Evolutionary conservation across 1,284 basidiomycete genomes (phyloP).

Genomic region (Ganoderma resinaceum): DNA sequence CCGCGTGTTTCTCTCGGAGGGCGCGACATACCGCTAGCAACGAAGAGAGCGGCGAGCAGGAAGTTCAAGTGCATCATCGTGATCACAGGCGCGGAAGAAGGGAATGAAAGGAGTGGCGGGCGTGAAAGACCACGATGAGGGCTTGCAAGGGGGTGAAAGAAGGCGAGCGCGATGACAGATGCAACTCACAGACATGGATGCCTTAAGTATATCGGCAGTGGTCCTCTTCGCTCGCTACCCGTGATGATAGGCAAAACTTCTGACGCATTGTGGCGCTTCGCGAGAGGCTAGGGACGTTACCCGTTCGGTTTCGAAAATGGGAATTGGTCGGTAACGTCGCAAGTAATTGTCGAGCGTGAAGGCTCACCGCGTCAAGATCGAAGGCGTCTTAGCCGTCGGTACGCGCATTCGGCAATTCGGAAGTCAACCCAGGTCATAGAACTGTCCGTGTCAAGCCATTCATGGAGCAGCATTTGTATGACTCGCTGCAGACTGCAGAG

Average conservation of each 20-base stretch:
- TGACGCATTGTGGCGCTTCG: not conserved
- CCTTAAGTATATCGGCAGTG: not conserved
- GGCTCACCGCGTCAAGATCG: not conserved
- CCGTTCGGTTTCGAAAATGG: not conserved
- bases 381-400: not conserved
- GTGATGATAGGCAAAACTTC: not conserved
- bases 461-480: not conserved
- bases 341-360: not conserved
- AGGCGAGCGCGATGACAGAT: not conserved
- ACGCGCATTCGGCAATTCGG: not conserved
- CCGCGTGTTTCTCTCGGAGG: not conserved
- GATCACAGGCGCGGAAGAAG: constrained; percentile 6
- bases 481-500: not conserved
- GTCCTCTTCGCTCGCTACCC: not conserved
- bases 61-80: constrained; percentile 39
- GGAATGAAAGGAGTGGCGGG: not conserved
- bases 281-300: not conserved
- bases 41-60: constrained; percentile 11
- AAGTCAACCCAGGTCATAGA: not conserved
- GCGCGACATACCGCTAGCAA: constrained; percentile 4
- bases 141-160: not conserved
- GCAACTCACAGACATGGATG: not conserved
- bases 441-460: not conserved
- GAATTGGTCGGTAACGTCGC: not conserved
- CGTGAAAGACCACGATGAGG: not conserved